Percentiles rank a stretch among this genome's conserved stretches.
Evolutionary conservation across 192 early-diverging fungal species (phyloP).

Genomic region (Coemansia sp.): DNA sequence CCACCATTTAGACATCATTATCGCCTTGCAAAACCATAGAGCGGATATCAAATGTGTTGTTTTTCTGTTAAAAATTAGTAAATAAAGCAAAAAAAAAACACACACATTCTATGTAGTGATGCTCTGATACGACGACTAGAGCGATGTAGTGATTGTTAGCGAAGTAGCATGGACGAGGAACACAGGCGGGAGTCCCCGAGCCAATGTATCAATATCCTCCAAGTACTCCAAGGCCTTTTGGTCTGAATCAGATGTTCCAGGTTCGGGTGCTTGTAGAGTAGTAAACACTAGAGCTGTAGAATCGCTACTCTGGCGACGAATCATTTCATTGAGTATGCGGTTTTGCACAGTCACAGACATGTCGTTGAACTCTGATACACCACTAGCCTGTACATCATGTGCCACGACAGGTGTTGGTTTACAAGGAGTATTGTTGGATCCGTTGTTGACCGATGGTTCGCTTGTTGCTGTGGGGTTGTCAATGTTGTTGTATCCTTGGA

Average conservation of each 20-base stretch:
- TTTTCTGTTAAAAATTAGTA: too few species aligned
- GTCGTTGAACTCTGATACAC: slow-evolving; percentile 53
- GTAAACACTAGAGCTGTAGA: slow-evolving; percentile 59
- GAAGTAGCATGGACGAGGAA: slow-evolving; percentile 64
- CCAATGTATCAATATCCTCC: slow-evolving; percentile 53
- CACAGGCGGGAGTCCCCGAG: slow-evolving; percentile 51
- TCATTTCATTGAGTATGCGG: slow-evolving; percentile 60
- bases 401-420: neutral
- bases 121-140: slow-evolving; percentile 27
- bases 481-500: too few species aligned
- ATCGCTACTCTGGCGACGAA: slow-evolving; percentile 46
- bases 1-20: too few species aligned
- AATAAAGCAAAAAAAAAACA: too few species aligned
- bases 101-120: neutral
- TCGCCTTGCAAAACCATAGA: too few species aligned
- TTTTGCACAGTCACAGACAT: slow-evolving; percentile 52
- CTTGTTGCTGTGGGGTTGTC: neutral
- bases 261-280: slow-evolving; percentile 56
- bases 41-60: too few species aligned
- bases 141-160: slow-evolving; percentile 60
- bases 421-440: neutral
- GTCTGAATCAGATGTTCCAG: slow-evolving; percentile 46
- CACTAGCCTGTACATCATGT: too few species aligned
- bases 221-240: slow-evolving; percentile 50
- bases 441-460: neutral